Base-by-base conservation (phyloP, 139 green algal species). In the Coelastrella sp. region DNA sequence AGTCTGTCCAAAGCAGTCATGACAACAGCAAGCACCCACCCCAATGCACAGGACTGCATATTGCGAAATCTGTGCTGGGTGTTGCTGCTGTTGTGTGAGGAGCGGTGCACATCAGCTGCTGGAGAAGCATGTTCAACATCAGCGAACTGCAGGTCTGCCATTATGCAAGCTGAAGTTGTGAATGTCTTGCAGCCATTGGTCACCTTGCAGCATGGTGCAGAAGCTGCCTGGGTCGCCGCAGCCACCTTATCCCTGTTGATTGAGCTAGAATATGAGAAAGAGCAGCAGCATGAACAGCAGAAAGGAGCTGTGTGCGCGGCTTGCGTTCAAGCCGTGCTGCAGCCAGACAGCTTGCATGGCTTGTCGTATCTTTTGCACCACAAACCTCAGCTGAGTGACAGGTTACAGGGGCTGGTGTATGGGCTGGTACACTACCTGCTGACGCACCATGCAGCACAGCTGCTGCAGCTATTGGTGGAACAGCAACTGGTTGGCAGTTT, bases 391-490 rank as follows among this genome's bases (percentile, higher is more conserved):
- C 62, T 76, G 2, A 45, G 59, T 37, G 62, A 76, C n/a, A 32
- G 62, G 25, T 35, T 76, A 34, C 78, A 51, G 41, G 40, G 37
- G n/a, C 30, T 84, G 11, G 78, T 75, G 62, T 34, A 66, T 5
- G 25, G 32, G 15, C 17, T 41, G 60, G 40, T 74, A 60, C 60
- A 84, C 17, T 62, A 76, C 40, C 62, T 75, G 78, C 60, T 75
- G 3, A 68, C 40, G 1, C 25, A 41, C 19, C 45, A 84, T 19
- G 30, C 23, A 37, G 34, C 23, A 4, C 19, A 53, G 67, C 50
- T 86, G 68, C 68, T 86, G 48, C 67, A 76, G 30, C 45, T 57
- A 9, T 67, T 86, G 17, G 13, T 86, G 3, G 67, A 86, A 51
- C 25, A 82, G 81, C 81, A 80, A 0, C 17, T 87, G 23, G 53